These are phyloP conservation scores for Diaporthe australafricana DNA, from an alignment of 2,329 filamentous ascomycete species.

Conservation along the genomic window DNA sequence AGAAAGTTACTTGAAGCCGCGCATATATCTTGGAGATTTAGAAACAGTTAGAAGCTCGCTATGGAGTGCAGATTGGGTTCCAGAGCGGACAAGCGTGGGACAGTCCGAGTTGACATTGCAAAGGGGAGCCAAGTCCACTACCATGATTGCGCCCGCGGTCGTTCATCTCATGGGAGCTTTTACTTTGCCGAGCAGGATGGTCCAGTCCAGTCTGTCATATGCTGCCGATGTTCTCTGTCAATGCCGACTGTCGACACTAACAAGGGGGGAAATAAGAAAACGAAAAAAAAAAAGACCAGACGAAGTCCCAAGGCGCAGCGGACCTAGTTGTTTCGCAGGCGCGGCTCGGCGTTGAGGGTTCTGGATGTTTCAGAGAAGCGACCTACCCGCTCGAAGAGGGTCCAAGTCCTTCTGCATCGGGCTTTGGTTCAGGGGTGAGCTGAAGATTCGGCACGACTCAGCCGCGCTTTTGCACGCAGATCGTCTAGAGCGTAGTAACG, in stretches of 20 bases:
- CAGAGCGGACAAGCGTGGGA: neutral
- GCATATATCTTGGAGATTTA: too few relatives aligned
- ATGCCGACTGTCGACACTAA: neutral
- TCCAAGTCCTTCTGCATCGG: neutral
- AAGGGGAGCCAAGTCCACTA: neutral
- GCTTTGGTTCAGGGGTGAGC: neutral
- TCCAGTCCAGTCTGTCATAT: constrained; percentile 2
- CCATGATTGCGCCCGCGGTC: neutral
- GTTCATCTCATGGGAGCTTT: neutral
- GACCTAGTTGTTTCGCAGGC: neutral
- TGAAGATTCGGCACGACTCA: neutral
- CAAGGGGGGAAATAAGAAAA: too few relatives aligned
- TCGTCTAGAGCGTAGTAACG: neutral
- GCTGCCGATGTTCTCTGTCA: neutral
- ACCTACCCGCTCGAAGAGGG: constrained; percentile 17
- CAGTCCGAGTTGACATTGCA: too few relatives aligned
- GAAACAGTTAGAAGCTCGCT: too few relatives aligned
- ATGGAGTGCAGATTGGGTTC: neutral
- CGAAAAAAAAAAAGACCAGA: neutral
- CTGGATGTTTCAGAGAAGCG: constrained; percentile 19
- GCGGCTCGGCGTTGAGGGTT: neutral
- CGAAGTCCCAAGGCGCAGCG: neutral
- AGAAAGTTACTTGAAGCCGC: too few relatives aligned
- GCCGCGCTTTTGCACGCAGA: neutral
- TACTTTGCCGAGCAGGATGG: neutral